Conservation (phyloP, 169 alveolate species). For the Eimeria falciformis region DNA sequence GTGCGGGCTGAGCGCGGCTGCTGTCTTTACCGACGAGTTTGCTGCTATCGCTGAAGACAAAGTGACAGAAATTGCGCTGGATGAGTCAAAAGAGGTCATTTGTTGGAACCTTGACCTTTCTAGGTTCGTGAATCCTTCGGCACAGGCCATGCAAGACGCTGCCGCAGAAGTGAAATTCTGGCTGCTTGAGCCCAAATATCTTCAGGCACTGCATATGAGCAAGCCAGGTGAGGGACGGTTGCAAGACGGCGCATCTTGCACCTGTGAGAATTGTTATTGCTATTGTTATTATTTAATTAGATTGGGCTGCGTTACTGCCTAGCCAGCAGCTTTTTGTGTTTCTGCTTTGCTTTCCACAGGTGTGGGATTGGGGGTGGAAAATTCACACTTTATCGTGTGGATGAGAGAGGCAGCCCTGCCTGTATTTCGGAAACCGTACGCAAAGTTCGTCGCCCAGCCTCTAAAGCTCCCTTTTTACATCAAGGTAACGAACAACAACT, state of each 20-base stretch:
- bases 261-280: not conserved
- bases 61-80: slow-evolving; percentile 76
- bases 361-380: slow-evolving; percentile 82
- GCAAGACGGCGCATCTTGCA: not conserved
- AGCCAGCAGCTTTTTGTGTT: not conserved
- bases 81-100: slow-evolving; percentile 81
- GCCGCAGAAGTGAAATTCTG: slow-evolving; percentile 70
- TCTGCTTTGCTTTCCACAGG: slow-evolving; percentile 50
- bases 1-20: slow-evolving; percentile 82
- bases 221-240: slow-evolving; percentile 47
- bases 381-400: slow-evolving; percentile 85
- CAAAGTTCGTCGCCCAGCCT: slow-evolving; percentile 72
- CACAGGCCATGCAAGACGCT: slow-evolving; percentile 35
- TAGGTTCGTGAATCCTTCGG: slow-evolving; percentile 77
- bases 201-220: slow-evolving; percentile 73
- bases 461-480: slow-evolving; percentile 79
- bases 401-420: slow-evolving; percentile 82
- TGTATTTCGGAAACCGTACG: slow-evolving; percentile 81
- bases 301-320: not conserved
- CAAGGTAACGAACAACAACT: slow-evolving; percentile 55
- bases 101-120: slow-evolving; percentile 77
- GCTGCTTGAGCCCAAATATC: slow-evolving; percentile 58
- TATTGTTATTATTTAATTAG: not conserved
- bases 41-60: slow-evolving; percentile 39
- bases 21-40: slow-evolving; percentile 83